phyloP scores from a whole-genome alignment of 1,284 basidiomycete species.

The Ceratobasidium sp. region DNA sequence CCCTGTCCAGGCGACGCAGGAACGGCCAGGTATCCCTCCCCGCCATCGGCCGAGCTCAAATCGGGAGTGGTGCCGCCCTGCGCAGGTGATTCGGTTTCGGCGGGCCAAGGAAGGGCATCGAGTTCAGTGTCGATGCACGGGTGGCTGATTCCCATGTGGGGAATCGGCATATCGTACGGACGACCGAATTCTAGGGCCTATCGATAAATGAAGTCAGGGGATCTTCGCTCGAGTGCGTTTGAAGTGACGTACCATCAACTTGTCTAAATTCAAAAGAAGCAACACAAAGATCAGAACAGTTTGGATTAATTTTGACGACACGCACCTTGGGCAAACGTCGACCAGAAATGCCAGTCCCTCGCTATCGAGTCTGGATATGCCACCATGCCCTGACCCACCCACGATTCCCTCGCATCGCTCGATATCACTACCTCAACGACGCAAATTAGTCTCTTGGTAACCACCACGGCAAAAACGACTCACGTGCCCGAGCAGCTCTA shows the following conservation, averaged over 20 bases:
- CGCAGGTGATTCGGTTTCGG: too few relatives aligned
- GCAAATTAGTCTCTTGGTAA: too few relatives aligned
- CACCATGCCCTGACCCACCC: too few relatives aligned
- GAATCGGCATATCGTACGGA: constrained; percentile 62
- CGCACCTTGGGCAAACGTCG: constrained; percentile 32
- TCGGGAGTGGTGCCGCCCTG: too few relatives aligned
- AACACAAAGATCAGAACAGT: too few relatives aligned
- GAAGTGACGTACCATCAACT: constrained; percentile 16
- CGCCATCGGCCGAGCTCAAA: neutral
- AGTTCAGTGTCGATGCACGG: constrained; percentile 9
- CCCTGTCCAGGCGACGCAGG: neutral
- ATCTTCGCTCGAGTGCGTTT: neutral
- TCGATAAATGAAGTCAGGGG: neutral
- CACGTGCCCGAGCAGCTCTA: constrained; percentile 16
- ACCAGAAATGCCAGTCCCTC: constrained; percentile 25
- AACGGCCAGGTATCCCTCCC: neutral
- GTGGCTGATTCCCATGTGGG: constrained; percentile 17
- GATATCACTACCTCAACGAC: too few relatives aligned
- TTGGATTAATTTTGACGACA: too few relatives aligned
- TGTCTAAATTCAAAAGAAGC: neutral
- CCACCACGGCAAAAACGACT: neutral
- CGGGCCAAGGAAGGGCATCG: constrained; percentile 20
- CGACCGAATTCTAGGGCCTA: constrained; percentile 54
- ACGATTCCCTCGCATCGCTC: too few relatives aligned
- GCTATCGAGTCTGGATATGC: neutral